Evolutionary conservation across 129 eudicot species (phyloP), one percentile per base, ranked within the genome.

Genomic region (Chrysanthemum makinoi): DNA sequence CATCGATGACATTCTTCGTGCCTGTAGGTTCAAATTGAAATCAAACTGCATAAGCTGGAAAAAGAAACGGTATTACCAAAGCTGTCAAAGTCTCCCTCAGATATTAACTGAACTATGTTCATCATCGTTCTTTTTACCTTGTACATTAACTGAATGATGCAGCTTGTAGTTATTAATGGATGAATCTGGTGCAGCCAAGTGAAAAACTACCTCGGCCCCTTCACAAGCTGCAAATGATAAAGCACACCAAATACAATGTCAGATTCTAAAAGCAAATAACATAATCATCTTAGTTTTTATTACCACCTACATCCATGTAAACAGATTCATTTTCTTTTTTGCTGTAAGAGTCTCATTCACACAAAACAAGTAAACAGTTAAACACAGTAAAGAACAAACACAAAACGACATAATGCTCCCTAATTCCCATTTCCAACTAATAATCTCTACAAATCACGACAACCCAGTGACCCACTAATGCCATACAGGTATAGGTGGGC

Each of bases 111-210:
- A 68, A 61, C 8, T 33, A 5, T 70, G 64, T 10, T 71, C 59
- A 62, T 15, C 24, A 71, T 48, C 65, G 33, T 73, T 55, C 72
- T 26, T 48, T 46, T 49, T 75, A 93, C 98, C 98, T 85, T 77
- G 77, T 39, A 92, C 98, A 61, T 89, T 92, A 63, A 92, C 96
- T 58, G 95, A 85, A 75, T 83, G 68, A 68, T 92, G 98, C 60
- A 92, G 95, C 64, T 87, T 68, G 77, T 89, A 77, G 83, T 89
- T 89, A 77, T 91, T 91, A 24, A 88, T 88, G 59, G 97, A 91
- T 33, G 97, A 91, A 86, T 88, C 94, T 22, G 97, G 96, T 68
- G 98, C 96, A 50, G 95, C 98, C 98, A 93, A 89, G 74, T 93
- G 96, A 62, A 93, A 93, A 63, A 93, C 96, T 69, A 93, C 98